Evolutionary conservation across 2,329 filamentous ascomycete genomes (phyloP), one percentile per base, ranked within the genome.

Genomic region (Didymosphaeria variabile): DNA sequence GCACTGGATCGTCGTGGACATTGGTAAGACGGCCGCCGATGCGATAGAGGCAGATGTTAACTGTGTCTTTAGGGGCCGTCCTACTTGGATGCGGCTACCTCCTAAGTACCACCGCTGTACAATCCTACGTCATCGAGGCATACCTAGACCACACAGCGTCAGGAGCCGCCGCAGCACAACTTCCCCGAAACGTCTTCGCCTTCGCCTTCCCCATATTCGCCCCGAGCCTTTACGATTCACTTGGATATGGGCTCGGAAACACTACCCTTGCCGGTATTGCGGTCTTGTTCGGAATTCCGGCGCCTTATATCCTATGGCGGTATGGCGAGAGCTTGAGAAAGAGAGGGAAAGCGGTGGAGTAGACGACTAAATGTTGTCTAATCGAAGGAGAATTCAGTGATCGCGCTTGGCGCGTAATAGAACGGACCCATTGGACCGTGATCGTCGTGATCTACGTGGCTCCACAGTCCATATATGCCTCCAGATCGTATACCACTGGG

Each of bases 41-140:
- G 15, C 9, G 13, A 21, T 31, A 15, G 19, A 21, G 2, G 13
- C 19, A 1, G n/a, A 38, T 8, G 19, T 31, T 60, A 7, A 53
- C 34, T 40, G 23, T 15, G 17, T 21, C 3, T 15, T 13, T 17
- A 61, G 59, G 59, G 21, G 83, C 82, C 0, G 70, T 71, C 3
- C 63, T 85, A 0, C 78, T 85, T 8, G 84, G 83, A 0, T 59
- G 72, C 6, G 78, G 76, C 67, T 64, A 63, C 49, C 79, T 69
- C 55, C 32, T 61, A 5, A 50, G 58, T 13, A 57, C 49, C 0
- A 55, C 86, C 78, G 78, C 81, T 0, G 71, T 83, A 0, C 81
- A 84, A 56, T 84, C 85, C 12, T 91, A 91, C 63, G 79, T 90
- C 2, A 83, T 90, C 50, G 87, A 90, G 54, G 81, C 83, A 4